Conservation (phyloP, 495 filamentous ascomycete genomes). For the Penicillium cataractarum region DNA sequence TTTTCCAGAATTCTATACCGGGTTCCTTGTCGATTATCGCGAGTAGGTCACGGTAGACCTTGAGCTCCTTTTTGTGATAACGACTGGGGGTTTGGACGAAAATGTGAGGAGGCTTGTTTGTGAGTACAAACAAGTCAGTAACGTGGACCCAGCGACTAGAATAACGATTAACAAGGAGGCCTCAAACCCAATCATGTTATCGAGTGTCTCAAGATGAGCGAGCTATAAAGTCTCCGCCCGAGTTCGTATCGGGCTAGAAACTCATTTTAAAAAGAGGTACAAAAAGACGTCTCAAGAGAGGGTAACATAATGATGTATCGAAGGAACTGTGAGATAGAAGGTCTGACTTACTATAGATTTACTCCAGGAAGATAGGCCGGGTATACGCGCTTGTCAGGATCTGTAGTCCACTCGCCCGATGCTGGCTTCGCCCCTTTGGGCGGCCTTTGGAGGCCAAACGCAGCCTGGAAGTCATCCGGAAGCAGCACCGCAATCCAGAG, state of each 20-base stretch:
- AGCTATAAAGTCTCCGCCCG: no score
- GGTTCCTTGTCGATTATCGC: conserved; percentile 9
- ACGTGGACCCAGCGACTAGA: conserved; percentile 5
- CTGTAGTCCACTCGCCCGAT: conserved; percentile 13
- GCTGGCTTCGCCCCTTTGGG: conserved; percentile 10
- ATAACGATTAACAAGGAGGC: neutral
- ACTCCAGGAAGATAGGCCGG: conserved; percentile 22
- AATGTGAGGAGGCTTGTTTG: neutral
- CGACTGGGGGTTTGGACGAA: neutral
- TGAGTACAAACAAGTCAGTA: conserved; percentile 15
- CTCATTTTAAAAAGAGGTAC: neutral
- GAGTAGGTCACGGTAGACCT: conserved; percentile 13
- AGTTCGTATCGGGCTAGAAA: no score
- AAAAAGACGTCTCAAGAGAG: neutral
- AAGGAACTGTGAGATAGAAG: neutral
- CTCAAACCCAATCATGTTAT: neutral
- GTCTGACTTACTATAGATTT: conserved; percentile 27
- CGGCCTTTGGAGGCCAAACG: conserved; percentile 1
- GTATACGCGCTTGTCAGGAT: conserved; percentile 14
- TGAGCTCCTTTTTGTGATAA: neutral
- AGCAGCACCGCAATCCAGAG: conserved; percentile 23
- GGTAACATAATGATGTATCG: neutral
- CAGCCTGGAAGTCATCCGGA: conserved; percentile 7
- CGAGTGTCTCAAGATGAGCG: neutral
- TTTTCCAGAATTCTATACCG: conserved; percentile 16